Conservation (phyloP, 768 basidiomycete species). For the Lactifluus volemus region DNA sequence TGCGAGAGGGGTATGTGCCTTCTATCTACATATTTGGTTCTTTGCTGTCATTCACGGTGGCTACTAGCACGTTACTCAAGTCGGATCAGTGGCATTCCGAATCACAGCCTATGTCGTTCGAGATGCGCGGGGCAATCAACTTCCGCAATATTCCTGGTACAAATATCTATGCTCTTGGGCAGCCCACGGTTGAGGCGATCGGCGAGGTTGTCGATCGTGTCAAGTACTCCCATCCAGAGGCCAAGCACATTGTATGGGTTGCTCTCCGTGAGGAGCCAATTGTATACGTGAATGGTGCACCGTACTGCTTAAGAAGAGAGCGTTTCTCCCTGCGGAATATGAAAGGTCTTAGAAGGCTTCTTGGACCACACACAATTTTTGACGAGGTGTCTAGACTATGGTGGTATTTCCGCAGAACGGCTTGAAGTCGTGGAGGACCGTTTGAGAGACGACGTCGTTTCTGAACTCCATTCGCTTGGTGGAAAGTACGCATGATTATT, state of each 20-base stretch:
- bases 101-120: slow-evolving; percentile 53
- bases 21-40: slow-evolving; percentile 1
- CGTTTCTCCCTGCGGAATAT: slow-evolving; percentile 86
- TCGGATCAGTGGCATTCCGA: slow-evolving; percentile 87
- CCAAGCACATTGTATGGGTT: slow-evolving; percentile 75
- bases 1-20: slow-evolving; percentile 67
- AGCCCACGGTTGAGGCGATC: slow-evolving; percentile 85
- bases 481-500: slow-evolving; percentile 48
- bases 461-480: slow-evolving; percentile 76
- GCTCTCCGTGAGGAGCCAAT: slow-evolving; percentile 90
- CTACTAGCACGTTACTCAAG: slow-evolving; percentile 68
- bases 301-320: slow-evolving; percentile 84
- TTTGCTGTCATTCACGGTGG: neutral
- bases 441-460: slow-evolving; percentile 76
- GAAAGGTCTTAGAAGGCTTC: slow-evolving; percentile 51
- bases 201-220: slow-evolving; percentile 66
- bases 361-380: neutral
- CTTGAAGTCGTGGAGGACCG: slow-evolving; percentile 88
- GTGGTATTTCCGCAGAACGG: slow-evolving; percentile 86
- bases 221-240: slow-evolving; percentile 47
- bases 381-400: slow-evolving; percentile 54
- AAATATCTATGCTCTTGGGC: slow-evolving; percentile 86
- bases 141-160: slow-evolving; percentile 79
- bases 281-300: slow-evolving; percentile 86
- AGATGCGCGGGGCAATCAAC: slow-evolving; percentile 88